A percentile compares a stretch with the other conserved stretches of the same genome.
Evolutionary conservation across 345 rosid species (phyloP).

Genomic region (Pelargonium nanum): DNA sequence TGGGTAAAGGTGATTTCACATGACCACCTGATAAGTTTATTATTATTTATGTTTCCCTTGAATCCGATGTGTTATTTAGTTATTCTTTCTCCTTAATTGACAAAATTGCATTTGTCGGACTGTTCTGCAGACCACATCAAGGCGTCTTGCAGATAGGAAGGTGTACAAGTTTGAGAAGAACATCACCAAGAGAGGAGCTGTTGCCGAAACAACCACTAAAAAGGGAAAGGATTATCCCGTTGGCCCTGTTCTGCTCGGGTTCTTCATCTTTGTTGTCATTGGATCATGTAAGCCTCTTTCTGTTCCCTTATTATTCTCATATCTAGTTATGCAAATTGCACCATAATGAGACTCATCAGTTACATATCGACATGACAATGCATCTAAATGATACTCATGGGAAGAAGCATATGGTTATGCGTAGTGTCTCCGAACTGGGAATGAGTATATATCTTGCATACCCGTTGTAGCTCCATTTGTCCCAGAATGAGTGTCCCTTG

Average conservation of each 20-base stretch:
- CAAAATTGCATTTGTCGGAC: slow-evolving; percentile 4
- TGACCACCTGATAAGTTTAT: too few species aligned
- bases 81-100: background rate
- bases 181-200: slow-evolving; percentile 77
- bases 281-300: slow-evolving; percentile 63
- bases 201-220: slow-evolving; percentile 67
- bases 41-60: background rate
- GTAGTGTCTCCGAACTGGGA: too few species aligned
- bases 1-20: too few species aligned
- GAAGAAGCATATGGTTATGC: too few species aligned
- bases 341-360: background rate
- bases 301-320: background rate
- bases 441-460: too few species aligned
- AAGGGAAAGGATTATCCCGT: slow-evolving; percentile 89
- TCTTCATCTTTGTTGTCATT: slow-evolving; percentile 84
- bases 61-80: background rate
- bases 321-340: background rate
- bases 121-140: slow-evolving; percentile 67
- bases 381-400: background rate
- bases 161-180: slow-evolving; percentile 74
- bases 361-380: background rate
- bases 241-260: slow-evolving; percentile 85
- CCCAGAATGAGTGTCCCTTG: too few species aligned
- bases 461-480: too few species aligned
- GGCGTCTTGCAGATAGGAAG: slow-evolving; percentile 77